Percentiles rank a stretch among this genome's conserved stretches.
Conservation (phyloP, 352 stramenopile genomes). For the Phytophthora pseudosyringae region DNA sequence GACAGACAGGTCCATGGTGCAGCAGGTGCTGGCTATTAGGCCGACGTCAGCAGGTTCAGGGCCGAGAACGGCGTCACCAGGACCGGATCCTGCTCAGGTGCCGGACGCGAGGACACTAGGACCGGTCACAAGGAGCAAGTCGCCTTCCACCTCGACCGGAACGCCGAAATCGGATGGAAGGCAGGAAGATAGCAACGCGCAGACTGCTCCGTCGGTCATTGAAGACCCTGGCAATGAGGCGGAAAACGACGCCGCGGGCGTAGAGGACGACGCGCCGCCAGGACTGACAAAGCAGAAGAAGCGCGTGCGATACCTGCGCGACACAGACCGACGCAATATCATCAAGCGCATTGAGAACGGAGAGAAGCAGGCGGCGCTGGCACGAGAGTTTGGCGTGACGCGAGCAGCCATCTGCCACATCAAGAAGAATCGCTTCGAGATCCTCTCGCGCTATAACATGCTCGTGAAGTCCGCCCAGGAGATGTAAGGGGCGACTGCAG, state of each 20-base stretch:
- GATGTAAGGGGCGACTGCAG: conserved; percentile 38
- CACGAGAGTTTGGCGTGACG: conserved; percentile 74
- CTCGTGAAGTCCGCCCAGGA: conserved; percentile 61
- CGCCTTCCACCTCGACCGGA: not conserved
- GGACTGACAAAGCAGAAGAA: conserved; percentile 40
- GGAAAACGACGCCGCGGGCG: not conserved
- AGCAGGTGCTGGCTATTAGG: not conserved
- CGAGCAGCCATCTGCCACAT: conserved; percentile 78
- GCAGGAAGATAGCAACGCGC: not conserved
- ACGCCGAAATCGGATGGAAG: not conserved
- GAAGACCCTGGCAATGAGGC: conserved; percentile 16
- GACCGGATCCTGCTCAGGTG: not conserved
- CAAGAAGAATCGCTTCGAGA: conserved; percentile 80
- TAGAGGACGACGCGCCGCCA: conserved; percentile 3
- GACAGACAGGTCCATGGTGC: not conserved
- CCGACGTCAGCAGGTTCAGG: not conserved
- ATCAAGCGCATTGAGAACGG: conserved; percentile 73
- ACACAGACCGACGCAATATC: conserved; percentile 67
- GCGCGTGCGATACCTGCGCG: conserved; percentile 57
- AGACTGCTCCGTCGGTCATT: conserved; percentile 9
- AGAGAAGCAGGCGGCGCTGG: conserved; percentile 67
- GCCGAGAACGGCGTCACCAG: not conserved
- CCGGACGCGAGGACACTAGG: not conserved
- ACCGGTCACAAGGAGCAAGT: conserved; percentile 1
- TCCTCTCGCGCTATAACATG: conserved; percentile 71